Percentiles rank a stretch among this genome's conserved stretches.
Conservation (phyloP, 345 rosid species). For the Citrus sp. region DNA sequence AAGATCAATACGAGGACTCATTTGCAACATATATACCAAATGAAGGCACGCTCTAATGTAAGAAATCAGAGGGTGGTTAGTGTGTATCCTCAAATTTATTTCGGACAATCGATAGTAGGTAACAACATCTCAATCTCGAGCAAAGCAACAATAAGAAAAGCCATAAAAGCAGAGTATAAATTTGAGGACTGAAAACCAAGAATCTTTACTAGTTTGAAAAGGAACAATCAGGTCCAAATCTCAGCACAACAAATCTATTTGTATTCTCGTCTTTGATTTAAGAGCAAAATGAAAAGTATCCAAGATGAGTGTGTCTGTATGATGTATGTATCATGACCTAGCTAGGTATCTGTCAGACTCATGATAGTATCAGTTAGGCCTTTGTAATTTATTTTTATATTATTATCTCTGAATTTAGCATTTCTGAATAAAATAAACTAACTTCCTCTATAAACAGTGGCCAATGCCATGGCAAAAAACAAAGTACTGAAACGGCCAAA, state of each 20-base stretch:
- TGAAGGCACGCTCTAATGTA: too few species aligned
- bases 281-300: conserved; percentile 13
- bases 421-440: too few species aligned
- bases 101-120: background rate
- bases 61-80: too few species aligned
- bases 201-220: background rate
- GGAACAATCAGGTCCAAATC: conserved; percentile 2
- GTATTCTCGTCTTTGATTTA: conserved; percentile 18
- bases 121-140: background rate
- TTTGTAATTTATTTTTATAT: too few species aligned
- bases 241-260: conserved; percentile 15
- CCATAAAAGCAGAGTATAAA: background rate
- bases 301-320: background rate
- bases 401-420: too few species aligned
- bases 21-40: too few species aligned
- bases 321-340: too few species aligned
- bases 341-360: too few species aligned
- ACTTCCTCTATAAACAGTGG: too few species aligned
- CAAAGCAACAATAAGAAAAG: background rate
- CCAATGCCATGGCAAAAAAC: background rate
- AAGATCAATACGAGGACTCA: too few species aligned
- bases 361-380: too few species aligned
- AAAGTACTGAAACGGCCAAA: background rate
- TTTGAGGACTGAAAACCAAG: background rate
- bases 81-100: too few species aligned